Evolutionary conservation across 2,329 filamentous ascomycete genomes (phyloP).

Genomic region (Immersiporthe knoxdaviesiana): DNA sequence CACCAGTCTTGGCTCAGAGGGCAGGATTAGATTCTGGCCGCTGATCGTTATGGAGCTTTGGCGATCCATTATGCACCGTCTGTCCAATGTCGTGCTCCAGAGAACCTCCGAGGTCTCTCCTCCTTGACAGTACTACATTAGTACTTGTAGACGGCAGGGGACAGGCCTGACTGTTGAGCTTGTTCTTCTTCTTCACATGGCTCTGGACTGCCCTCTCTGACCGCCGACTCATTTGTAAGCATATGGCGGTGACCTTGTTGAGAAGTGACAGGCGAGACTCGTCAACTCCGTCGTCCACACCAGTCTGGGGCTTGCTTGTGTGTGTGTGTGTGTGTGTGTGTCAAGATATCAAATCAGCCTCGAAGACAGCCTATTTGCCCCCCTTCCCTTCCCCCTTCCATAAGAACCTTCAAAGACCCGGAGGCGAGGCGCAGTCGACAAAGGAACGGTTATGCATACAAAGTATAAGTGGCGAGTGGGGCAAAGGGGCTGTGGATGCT

Average conservation of each 20-base stretch:
- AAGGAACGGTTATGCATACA: neutral
- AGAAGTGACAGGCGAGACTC: neutral
- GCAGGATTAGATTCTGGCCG: neutral
- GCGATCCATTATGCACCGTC: neutral
- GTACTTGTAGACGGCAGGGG: neutral
- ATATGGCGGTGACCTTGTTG: neutral
- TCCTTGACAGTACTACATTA: neutral
- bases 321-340: no score
- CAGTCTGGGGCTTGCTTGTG: neutral
- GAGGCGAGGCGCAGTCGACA: neutral
- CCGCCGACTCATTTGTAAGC: neutral
- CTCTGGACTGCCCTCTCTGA: neutral
- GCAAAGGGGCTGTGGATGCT: no score
- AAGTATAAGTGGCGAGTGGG: no score
- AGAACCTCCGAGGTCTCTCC: neutral
- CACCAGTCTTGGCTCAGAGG: constrained; percentile 7
- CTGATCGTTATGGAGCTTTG: constrained; percentile 2
- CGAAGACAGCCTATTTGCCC: neutral
- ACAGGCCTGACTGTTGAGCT: neutral
- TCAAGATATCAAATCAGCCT: neutral
- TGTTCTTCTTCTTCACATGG: neutral
- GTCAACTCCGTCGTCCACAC: neutral
- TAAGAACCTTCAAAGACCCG: neutral
- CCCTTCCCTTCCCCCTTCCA: no score
- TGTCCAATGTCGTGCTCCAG: constrained; percentile 10